phyloP scores from a whole-genome alignment of 371 early-diverging fungal genomes.

The Mortierella sp. region DNA sequence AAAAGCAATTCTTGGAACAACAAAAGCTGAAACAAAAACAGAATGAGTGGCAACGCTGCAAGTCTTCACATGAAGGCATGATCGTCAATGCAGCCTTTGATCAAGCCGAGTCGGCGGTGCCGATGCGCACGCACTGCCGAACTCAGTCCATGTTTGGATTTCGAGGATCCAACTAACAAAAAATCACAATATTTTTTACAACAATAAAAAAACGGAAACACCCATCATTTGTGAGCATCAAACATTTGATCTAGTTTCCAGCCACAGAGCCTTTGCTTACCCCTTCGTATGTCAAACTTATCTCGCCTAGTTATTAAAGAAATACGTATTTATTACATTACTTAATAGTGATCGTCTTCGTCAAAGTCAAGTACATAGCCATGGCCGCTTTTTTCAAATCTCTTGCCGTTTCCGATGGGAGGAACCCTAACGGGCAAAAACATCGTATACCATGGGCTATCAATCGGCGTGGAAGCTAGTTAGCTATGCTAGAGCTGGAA shows the following conservation, averaged over 20 bases:
- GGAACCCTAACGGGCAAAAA: slow-evolving; percentile 67
- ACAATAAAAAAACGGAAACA: too few species aligned
- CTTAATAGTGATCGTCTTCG: slow-evolving; percentile 27
- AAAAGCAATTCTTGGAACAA: not conserved
- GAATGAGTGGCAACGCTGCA: not conserved
- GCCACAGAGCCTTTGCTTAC: too few species aligned
- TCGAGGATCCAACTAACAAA: too few species aligned
- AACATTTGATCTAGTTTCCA: too few species aligned
- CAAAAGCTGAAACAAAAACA: slow-evolving; percentile 5
- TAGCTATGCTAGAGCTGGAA: not conserved
- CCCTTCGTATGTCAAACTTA: too few species aligned
- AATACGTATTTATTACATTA: not conserved
- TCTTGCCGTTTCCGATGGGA: slow-evolving; percentile 60
- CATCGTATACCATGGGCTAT: slow-evolving; percentile 67
- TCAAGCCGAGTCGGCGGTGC: too few species aligned
- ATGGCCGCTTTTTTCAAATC: slow-evolving; percentile 48
- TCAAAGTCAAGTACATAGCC: slow-evolving; percentile 48
- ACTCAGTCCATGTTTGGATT: too few species aligned
- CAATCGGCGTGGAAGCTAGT: not conserved
- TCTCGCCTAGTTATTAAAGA: too few species aligned
- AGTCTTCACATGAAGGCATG: not conserved
- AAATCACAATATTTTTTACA: too few species aligned
- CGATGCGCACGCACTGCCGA: too few species aligned
- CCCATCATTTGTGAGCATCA: too few species aligned
- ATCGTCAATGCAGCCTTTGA: not conserved